Percentiles rank a stretch among this genome's conserved stretches.
phyloP scores from a whole-genome alignment of 73 alveolate species.

The Uronychia binucleata region DNA sequence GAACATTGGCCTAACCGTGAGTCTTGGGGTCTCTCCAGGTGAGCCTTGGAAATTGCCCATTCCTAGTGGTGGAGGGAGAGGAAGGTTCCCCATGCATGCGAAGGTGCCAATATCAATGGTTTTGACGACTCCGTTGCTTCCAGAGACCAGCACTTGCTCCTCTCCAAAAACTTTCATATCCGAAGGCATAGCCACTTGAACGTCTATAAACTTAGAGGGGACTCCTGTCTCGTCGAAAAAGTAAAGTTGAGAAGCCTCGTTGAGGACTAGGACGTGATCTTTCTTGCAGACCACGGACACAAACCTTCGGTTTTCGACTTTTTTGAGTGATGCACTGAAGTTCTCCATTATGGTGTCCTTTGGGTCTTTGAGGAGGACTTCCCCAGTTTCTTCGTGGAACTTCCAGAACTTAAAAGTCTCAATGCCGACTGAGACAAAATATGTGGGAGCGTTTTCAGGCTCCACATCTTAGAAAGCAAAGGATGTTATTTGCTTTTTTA shows the following conservation, averaged over 20 bases:
- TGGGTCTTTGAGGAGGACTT: neutral
- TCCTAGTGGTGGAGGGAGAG: constrained; percentile 15
- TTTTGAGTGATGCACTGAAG: neutral
- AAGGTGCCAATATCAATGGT: neutral
- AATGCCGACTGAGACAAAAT: neutral
- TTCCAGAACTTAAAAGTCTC: neutral
- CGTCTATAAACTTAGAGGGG: neutral
- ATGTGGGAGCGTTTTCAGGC: neutral
- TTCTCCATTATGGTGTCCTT: neutral
- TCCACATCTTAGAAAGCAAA: neutral
- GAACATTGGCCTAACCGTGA: neutral
- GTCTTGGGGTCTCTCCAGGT: neutral
- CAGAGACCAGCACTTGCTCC: neutral
- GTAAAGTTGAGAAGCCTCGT: neutral
- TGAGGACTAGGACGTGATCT: neutral
- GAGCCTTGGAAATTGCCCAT: constrained; percentile 4
- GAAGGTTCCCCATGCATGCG: neutral
- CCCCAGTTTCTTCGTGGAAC: neutral
- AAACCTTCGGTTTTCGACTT: neutral
- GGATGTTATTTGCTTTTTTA: neutral
- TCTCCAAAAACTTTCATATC: neutral
- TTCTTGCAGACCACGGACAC: neutral
- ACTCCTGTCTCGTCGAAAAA: constrained; percentile 1
- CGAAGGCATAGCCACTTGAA: neutral
- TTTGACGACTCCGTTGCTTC: neutral